Percentiles rank a stretch among this genome's conserved stretches.
Conservation (phyloP, 2,329 filamentous ascomycete species). For the Hyphodiscus sp. region DNA sequence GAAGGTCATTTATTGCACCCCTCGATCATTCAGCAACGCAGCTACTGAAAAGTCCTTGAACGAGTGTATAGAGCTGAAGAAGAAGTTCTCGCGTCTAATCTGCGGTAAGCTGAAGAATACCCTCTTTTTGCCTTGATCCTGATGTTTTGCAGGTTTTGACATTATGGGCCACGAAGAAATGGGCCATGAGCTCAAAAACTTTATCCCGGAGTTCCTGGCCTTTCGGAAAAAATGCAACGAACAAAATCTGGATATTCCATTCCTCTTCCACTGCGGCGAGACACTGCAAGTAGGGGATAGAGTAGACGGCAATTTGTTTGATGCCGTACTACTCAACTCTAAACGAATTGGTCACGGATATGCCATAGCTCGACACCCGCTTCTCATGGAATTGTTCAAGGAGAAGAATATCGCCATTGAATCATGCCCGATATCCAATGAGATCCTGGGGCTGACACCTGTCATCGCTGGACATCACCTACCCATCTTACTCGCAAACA, state of each 20-base stretch:
- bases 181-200: conserved; percentile 53
- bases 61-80: conserved; percentile 57
- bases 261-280: conserved; percentile 72
- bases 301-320: conserved; percentile 61
- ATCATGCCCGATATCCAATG: conserved; percentile 71
- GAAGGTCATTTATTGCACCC: conserved; percentile 67
- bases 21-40: conserved; percentile 47
- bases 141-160: conserved; percentile 50
- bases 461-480: conserved; percentile 59
- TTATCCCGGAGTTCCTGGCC: conserved; percentile 46
- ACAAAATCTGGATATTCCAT: conserved; percentile 53
- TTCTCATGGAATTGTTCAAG: conserved; percentile 61
- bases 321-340: conserved; percentile 58
- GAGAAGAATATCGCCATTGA: conserved; percentile 62
- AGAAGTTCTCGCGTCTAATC: conserved; percentile 49
- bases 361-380: conserved; percentile 58
- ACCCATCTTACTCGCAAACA: conserved; percentile 63
- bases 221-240: conserved; percentile 47
- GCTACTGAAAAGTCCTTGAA: conserved; percentile 46
- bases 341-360: conserved; percentile 72
- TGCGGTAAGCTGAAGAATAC: conserved; percentile 44
- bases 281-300: conserved; percentile 60
- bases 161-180: conserved; percentile 61
- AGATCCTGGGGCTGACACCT: conserved; percentile 63
- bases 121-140: not conserved